Conservation (phyloP, 805 yeast genomes). For the Ogataea dorogensis region DNA sequence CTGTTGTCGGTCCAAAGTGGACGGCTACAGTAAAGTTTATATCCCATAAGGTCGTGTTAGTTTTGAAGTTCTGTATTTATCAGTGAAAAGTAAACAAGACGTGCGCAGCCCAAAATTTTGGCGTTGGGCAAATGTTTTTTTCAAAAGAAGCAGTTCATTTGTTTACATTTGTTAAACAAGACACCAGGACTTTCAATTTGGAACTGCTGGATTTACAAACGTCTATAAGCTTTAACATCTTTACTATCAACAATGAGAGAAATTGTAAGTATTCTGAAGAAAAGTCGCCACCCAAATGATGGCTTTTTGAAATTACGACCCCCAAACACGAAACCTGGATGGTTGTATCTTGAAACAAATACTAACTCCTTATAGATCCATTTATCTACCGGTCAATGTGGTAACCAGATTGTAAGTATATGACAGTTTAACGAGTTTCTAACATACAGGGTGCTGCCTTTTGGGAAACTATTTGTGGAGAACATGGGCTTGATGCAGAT, state of each 20-base stretch:
- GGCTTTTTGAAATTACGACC: neutral
- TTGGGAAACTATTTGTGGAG: slow-evolving; percentile 90
- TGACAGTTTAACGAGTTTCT: slow-evolving; percentile 9
- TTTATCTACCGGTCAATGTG: slow-evolving; percentile 97
- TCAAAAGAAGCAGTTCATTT: slow-evolving; percentile 14
- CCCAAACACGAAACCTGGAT: slow-evolving; percentile 5
- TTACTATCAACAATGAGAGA: slow-evolving; percentile 28
- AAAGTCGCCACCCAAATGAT: slow-evolving; percentile 3
- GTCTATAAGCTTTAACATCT: slow-evolving; percentile 8
- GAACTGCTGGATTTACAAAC: slow-evolving; percentile 3
- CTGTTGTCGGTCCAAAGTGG: slow-evolving; percentile 75
- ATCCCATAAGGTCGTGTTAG: slow-evolving; percentile 46
- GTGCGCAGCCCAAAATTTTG: slow-evolving; percentile 19
- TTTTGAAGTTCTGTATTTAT: slow-evolving; percentile 15
- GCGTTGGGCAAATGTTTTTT: slow-evolving; percentile 20
- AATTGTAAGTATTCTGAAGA: slow-evolving; percentile 26
- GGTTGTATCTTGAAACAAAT: neutral
- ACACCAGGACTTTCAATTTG: slow-evolving; percentile 7
- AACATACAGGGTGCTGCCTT: slow-evolving; percentile 75
- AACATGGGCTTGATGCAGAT: slow-evolving; percentile 74
- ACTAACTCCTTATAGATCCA: slow-evolving; percentile 63
- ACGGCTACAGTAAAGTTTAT: slow-evolving; percentile 59
- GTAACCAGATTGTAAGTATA: slow-evolving; percentile 84
- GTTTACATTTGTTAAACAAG: slow-evolving; percentile 22
- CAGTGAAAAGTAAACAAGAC: slow-evolving; percentile 18